phyloP scores from a whole-genome alignment of 169 alveolate species.

The Condylostoma magnum region DNA sequence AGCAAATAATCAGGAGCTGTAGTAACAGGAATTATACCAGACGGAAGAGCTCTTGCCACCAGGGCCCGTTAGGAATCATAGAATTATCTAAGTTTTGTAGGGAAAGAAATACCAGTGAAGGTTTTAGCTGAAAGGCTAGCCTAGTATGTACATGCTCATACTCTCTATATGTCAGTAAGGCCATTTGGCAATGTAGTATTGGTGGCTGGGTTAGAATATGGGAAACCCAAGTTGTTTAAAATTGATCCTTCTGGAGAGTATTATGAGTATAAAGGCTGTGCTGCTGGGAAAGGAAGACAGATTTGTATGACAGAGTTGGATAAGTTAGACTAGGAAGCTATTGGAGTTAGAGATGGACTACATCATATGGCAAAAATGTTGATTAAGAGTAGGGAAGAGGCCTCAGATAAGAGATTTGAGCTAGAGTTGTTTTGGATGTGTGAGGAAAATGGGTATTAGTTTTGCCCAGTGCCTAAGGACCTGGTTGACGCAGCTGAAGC shows the following conservation, averaged over 20 bases:
- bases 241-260: slow-evolving; percentile 66
- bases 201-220: slow-evolving; percentile 49
- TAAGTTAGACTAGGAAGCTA: slow-evolving; percentile 51
- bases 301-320: slow-evolving; percentile 70
- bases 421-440: slow-evolving; percentile 24
- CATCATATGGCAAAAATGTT: slow-evolving; percentile 11
- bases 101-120: slow-evolving; percentile 50
- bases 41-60: slow-evolving; percentile 57
- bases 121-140: slow-evolving; percentile 74
- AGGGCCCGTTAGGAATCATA: slow-evolving; percentile 69
- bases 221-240: slow-evolving; percentile 51
- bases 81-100: slow-evolving; percentile 49
- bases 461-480: slow-evolving; percentile 26
- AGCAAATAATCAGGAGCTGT: slow-evolving; percentile 51
- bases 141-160: slow-evolving; percentile 51
- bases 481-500: background rate
- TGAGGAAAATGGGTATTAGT: background rate
- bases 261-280: slow-evolving; percentile 62
- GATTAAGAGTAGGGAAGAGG: slow-evolving; percentile 20
- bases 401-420: slow-evolving; percentile 9
- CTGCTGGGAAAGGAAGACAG: slow-evolving; percentile 75
- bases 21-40: slow-evolving; percentile 70
- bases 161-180: slow-evolving; percentile 59
- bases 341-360: slow-evolving; percentile 43
- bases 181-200: slow-evolving; percentile 66